Conservation (phyloP, 495 filamentous ascomycete genomes). For the Delitschia confertaspora region DNA sequence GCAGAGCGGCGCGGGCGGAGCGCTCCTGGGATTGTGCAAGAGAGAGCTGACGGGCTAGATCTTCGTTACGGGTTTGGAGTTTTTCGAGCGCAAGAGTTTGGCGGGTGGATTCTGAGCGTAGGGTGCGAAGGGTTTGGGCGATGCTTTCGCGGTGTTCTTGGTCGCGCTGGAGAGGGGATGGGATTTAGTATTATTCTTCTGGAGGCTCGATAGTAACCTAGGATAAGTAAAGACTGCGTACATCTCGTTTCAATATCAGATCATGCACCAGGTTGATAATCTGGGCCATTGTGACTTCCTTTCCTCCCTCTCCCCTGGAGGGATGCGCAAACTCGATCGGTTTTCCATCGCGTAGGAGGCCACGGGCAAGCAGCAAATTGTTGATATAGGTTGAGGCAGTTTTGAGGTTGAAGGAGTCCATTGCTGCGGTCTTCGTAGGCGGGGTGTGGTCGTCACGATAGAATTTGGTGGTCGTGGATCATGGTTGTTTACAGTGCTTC, state of each 20-base stretch:
- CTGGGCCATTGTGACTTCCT: conserved; percentile 65
- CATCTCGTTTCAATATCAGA: conserved; percentile 73
- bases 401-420: conserved; percentile 72
- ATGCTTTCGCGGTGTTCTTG: conserved; percentile 73
- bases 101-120: conserved; percentile 53
- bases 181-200: conserved; percentile 2
- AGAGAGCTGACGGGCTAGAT: conserved; percentile 65
- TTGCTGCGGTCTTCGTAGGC: too few relatives aligned
- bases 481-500: too few relatives aligned
- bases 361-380: conserved; percentile 84
- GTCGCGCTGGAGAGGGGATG: conserved; percentile 57
- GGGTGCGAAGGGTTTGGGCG: conserved; percentile 64
- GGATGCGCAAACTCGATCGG: conserved; percentile 79
- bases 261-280: conserved; percentile 93
- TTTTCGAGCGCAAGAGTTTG: conserved; percentile 36
- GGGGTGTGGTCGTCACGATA: too few relatives aligned
- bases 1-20: conserved; percentile 56
- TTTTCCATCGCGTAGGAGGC: conserved; percentile 73
- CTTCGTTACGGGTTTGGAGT: conserved; percentile 60
- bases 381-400: conserved; percentile 94
- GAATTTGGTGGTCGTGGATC: too few relatives aligned
- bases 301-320: conserved; percentile 53
- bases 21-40: conserved; percentile 66
- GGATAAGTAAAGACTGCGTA: conserved; percentile 38
- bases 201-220: background rate